A percentile compares a stretch with the other conserved stretches of the same genome.
phyloP scores from a whole-genome alignment of 2,329 filamentous ascomycete genomes.

The Tolypocladium amazonense region DNA sequence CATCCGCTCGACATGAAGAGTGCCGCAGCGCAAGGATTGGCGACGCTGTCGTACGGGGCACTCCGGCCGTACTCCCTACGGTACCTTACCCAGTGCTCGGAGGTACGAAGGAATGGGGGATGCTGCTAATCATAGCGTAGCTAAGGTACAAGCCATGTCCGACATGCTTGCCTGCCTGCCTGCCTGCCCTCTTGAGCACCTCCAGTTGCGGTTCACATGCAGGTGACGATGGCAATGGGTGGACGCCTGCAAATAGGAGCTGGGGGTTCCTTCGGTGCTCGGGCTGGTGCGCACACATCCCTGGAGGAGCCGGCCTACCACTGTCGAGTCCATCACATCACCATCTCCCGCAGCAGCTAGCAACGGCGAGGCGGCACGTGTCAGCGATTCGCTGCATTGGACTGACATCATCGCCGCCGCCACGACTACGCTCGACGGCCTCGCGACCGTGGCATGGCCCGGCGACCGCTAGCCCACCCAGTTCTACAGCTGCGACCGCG shows the following conservation, averaged over 20 bases:
- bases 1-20: neutral
- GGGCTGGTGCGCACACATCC: too few relatives aligned
- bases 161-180: neutral
- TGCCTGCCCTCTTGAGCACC: neutral
- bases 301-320: too few relatives aligned
- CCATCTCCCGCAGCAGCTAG: neutral
- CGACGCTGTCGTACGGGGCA: neutral
- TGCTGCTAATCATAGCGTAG: neutral
- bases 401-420: neutral
- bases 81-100: too few relatives aligned
- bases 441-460: neutral
- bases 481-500: neutral
- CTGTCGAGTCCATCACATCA: neutral
- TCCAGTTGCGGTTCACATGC: neutral
- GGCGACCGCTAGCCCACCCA: neutral
- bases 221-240: neutral
- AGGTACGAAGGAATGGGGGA: neutral
- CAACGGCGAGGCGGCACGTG: neutral
- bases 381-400: neutral
- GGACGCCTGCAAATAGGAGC: neutral
- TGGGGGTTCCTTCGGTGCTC: neutral
- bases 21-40: neutral
- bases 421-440: neutral
- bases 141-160: neutral
- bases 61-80: too few relatives aligned